Percentiles rank a stretch among this genome's conserved stretches.
phyloP scores from a whole-genome alignment of 805 yeast genomes.

The Candida incommunis region DNA sequence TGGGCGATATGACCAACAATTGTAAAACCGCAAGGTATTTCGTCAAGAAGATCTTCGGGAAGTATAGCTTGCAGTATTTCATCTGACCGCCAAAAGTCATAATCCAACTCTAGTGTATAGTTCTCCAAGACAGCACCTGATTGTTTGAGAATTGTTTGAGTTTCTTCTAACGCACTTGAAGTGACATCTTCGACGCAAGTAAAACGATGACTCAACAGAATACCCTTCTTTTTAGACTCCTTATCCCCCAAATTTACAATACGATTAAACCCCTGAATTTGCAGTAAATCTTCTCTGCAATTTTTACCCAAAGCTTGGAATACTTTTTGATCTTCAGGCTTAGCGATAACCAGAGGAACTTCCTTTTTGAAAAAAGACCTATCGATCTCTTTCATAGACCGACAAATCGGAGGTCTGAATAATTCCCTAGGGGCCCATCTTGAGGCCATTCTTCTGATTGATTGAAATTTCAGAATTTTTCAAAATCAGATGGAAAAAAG shows the following conservation, averaged over 20 bases:
- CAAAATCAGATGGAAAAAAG: too few species aligned
- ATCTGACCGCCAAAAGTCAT: constrained; percentile 79
- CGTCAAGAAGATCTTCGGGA: constrained; percentile 56
- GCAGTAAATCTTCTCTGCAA: constrained; percentile 46
- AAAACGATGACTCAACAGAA: constrained; percentile 45
- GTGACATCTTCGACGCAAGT: constrained; percentile 25
- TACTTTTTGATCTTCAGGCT: constrained; percentile 48
- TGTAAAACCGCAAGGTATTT: constrained; percentile 82
- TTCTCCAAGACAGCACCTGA: constrained; percentile 34
- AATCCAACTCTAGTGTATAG: constrained; percentile 44
- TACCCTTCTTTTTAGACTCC: constrained; percentile 30
- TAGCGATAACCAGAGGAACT: constrained; percentile 53
- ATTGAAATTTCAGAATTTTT: not conserved
- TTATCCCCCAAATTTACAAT: constrained; percentile 33
- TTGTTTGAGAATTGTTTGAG: constrained; percentile 33
- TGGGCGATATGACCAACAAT: constrained; percentile 95
- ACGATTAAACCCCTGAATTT: constrained; percentile 56
- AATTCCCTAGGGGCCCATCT: not conserved
- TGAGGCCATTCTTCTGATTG: not conserved
- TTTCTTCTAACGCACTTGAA: constrained; percentile 26
- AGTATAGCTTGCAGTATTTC: constrained; percentile 67
- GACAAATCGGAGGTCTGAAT: not conserved
- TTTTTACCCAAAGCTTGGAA: constrained; percentile 49
- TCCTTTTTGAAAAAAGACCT: constrained; percentile 42
- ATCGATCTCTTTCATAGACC: constrained; percentile 46